phyloP scores from a whole-genome alignment of 2,329 filamentous ascomycete genomes.

The Nannizziopsis barbatae region DNA sequence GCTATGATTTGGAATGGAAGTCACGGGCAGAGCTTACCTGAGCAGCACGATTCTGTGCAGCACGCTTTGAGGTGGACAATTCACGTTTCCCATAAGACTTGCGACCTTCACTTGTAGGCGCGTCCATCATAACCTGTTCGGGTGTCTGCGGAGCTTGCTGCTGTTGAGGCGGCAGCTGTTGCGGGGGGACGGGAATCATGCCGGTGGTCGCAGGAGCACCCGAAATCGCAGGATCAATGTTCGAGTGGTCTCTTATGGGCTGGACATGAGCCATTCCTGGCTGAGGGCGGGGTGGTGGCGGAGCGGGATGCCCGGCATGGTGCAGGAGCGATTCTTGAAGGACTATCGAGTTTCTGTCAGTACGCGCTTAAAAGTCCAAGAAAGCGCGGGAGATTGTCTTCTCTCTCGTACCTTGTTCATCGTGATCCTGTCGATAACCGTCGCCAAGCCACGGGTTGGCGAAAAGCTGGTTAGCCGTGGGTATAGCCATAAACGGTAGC shows the following conservation, averaged over 20 bases:
- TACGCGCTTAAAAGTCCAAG: background rate
- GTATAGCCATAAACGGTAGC: background rate
- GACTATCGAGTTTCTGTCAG: constrained; percentile 31
- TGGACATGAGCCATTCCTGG: constrained; percentile 28
- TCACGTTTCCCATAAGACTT: constrained; percentile 71
- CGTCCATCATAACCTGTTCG: constrained; percentile 23
- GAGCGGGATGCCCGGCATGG: constrained; percentile 25
- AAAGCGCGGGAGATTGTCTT: constrained; percentile 11
- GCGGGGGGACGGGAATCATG: constrained; percentile 17
- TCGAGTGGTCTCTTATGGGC: constrained; percentile 36
- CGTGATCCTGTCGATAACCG: constrained; percentile 29
- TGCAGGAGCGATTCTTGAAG: constrained; percentile 51
- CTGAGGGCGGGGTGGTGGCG: constrained; percentile 34
- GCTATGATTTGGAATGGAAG: background rate
- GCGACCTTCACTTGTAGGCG: constrained; percentile 44
- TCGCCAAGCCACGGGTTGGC: constrained; percentile 13
- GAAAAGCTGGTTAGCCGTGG: constrained; percentile 2
- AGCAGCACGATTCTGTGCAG: constrained; percentile 89
- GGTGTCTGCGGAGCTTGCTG: constrained; percentile 1
- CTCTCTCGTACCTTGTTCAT: constrained; percentile 38
- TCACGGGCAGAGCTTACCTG: constrained; percentile 54
- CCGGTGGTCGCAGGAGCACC: constrained; percentile 23
- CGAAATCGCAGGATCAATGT: constrained; percentile 50
- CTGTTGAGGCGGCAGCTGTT: constrained; percentile 9
- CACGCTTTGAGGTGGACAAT: constrained; percentile 87